Conservation (phyloP, 2,329 filamentous ascomycete species). For the Xylaria sp. region DNA sequence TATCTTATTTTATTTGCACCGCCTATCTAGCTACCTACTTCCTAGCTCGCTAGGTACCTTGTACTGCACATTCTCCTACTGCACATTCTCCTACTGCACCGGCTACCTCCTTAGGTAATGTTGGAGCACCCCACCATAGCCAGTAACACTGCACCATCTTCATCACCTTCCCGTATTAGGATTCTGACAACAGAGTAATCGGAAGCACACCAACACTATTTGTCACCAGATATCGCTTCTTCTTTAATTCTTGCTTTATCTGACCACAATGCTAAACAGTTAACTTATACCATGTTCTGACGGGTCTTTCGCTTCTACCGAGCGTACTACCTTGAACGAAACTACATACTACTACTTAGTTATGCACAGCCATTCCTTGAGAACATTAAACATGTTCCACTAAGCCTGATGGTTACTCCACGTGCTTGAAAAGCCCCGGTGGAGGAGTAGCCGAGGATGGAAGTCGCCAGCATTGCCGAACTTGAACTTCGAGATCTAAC, state of each 20-base stretch:
- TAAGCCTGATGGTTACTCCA: not conserved
- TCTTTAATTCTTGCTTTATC: too few species aligned
- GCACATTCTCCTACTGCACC: too few species aligned
- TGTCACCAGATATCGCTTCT: not conserved
- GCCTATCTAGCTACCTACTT: not conserved
- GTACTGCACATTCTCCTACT: too few species aligned
- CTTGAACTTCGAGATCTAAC: not conserved
- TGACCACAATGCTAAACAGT: too few species aligned
- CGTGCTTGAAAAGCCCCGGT: not conserved
- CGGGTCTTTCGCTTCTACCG: not conserved
- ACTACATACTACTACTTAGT: too few species aligned
- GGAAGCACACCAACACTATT: not conserved
- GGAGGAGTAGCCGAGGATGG: not conserved
- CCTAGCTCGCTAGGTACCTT: not conserved
- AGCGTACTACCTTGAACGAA: not conserved
- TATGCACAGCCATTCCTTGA: not conserved
- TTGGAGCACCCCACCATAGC: not conserved
- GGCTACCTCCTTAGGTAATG: too few species aligned
- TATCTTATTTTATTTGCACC: not conserved
- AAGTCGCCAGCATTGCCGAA: not conserved
- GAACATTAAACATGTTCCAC: not conserved
- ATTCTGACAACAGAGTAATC: not conserved
- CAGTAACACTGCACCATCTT: too few species aligned
- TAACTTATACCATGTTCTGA: not conserved
- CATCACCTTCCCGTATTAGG: conserved; percentile 11